A percentile compares a stretch with the other conserved stretches of the same genome.
phyloP scores from a whole-genome alignment of 139 green algal genomes.

The Micromonas pusilla region DNA sequence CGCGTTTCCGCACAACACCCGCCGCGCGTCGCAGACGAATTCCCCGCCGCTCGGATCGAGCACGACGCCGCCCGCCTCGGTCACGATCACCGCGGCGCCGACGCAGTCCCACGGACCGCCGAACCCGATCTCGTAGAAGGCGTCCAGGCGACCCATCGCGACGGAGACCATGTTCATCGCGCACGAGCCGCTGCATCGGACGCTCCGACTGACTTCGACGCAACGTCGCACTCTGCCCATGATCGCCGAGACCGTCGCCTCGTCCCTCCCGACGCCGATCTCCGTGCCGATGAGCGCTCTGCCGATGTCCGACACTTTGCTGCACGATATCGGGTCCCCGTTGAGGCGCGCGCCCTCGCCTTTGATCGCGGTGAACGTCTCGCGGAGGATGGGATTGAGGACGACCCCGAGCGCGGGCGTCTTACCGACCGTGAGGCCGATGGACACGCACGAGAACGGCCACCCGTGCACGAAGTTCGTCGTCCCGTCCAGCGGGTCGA shows the following conservation, averaged over 20 bases:
- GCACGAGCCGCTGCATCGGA: conserved; percentile 83
- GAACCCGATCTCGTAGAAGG: conserved; percentile 89
- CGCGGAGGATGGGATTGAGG: conserved; percentile 85
- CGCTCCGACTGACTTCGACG: conserved; percentile 19
- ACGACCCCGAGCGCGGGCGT: conserved; percentile 84
- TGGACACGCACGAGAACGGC: conserved; percentile 86
- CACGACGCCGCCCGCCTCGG: conserved; percentile 74
- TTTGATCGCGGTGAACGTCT: conserved; percentile 48
- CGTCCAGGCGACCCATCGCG: conserved; percentile 72
- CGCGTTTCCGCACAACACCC: conserved; percentile 45
- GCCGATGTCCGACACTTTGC: conserved; percentile 13
- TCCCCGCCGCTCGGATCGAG: conserved; percentile 66
- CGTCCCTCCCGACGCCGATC: conserved; percentile 49
- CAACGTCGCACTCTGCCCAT: conserved; percentile 62
- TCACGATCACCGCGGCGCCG: conserved; percentile 50
- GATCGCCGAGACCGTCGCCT: conserved; percentile 57
- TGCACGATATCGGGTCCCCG: conserved; percentile 49
- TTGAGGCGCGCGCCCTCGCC: conserved; percentile 74
- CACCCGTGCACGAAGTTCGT: conserved; percentile 99
- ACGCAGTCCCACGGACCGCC: conserved; percentile 72
- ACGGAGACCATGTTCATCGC: conserved; percentile 58
- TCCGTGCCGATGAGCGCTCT: conserved; percentile 25
- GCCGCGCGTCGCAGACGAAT: conserved; percentile 65
- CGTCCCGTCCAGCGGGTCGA: conserved; percentile 79
- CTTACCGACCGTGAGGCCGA: conserved; percentile 65